Percentiles rank a stretch among this genome's conserved stretches.
phyloP scores from a whole-genome alignment of 2,329 filamentous ascomycete species.

The Pseudogymnoascus sp. region DNA sequence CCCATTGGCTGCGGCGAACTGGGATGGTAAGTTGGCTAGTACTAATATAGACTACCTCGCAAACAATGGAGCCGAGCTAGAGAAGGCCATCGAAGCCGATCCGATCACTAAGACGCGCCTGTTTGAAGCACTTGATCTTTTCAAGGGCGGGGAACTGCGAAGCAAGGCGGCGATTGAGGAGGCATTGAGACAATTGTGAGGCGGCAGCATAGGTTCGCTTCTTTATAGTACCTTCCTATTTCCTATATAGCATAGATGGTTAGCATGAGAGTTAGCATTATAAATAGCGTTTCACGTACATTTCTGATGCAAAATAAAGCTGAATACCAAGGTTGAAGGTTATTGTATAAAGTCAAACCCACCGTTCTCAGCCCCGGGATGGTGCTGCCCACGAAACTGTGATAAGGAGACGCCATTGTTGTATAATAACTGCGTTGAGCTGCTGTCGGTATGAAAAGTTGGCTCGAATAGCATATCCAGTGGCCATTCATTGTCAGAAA shows the following conservation, averaged over 20 bases:
- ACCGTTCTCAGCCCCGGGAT: not conserved
- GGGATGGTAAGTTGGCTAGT: conserved; percentile 33
- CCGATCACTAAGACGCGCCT: conserved; percentile 31
- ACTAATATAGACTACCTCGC: conserved; percentile 40
- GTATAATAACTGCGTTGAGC: not conserved
- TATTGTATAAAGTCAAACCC: not conserved
- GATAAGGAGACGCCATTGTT: not conserved
- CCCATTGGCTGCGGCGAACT: conserved; percentile 31
- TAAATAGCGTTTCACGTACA: not conserved
- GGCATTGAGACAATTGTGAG: conserved; percentile 20
- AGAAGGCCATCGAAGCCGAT: conserved; percentile 35
- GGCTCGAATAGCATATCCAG: not conserved
- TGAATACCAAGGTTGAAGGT: not conserved
- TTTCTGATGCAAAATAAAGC: not conserved
- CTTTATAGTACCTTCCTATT: not conserved
- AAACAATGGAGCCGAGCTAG: conserved; percentile 35
- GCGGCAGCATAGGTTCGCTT: not conserved
- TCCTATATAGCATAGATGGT: not conserved
- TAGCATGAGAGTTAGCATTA: not conserved
- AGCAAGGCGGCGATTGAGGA: conserved; percentile 33
- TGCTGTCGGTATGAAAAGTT: not conserved
- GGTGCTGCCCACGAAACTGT: not conserved
- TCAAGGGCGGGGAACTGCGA: conserved; percentile 31
- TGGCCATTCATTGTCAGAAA: not conserved
- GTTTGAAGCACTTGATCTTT: conserved; percentile 34